phyloP scores from a whole-genome alignment of 768 basidiomycete species.

The Mycena maculata region DNA sequence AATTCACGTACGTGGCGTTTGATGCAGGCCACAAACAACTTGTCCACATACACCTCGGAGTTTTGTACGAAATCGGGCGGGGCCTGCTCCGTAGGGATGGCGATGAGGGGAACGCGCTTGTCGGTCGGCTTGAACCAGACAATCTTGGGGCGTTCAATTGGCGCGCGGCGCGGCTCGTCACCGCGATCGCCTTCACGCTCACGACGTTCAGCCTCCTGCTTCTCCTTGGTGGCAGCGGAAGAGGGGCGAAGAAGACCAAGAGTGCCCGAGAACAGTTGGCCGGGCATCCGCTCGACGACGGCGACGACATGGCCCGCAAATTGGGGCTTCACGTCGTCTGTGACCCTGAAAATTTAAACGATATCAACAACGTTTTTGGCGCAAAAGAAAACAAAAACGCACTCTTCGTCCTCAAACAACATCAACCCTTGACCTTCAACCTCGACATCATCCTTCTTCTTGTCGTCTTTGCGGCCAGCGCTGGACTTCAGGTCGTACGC shows the following conservation, averaged over 20 bases:
- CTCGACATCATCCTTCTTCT: slow-evolving; percentile 99
- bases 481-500: slow-evolving; percentile 88
- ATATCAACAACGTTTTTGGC: slow-evolving; percentile 21
- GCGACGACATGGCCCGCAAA: slow-evolving; percentile 99
- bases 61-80: slow-evolving; percentile 96
- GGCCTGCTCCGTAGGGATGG: slow-evolving; percentile 98
- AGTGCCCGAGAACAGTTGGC: slow-evolving; percentile 97
- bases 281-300: slow-evolving; percentile 99
- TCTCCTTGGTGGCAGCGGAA: slow-evolving; percentile 97
- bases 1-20: slow-evolving; percentile 87
- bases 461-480: slow-evolving; percentile 90
- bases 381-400: slow-evolving; percentile 38
- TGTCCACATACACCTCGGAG: slow-evolving; percentile 90
- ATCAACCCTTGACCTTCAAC: slow-evolving; percentile 98
- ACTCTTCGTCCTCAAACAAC: slow-evolving; percentile 98
- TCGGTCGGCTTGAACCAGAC: slow-evolving; percentile 99
- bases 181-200: slow-evolving; percentile 96
- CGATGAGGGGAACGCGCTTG: slow-evolving; percentile 98
- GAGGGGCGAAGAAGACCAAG: slow-evolving; percentile 95
- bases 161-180: slow-evolving; percentile 81
- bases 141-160: slow-evolving; percentile 95
- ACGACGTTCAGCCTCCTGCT: slow-evolving; percentile 96
- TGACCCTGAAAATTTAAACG: slow-evolving; percentile 68
- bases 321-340: slow-evolving; percentile 97
- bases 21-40: slow-evolving; percentile 96